Conservation (phyloP, 2,329 filamentous ascomycete species). For the Tolypocladium pustulatum region DNA sequence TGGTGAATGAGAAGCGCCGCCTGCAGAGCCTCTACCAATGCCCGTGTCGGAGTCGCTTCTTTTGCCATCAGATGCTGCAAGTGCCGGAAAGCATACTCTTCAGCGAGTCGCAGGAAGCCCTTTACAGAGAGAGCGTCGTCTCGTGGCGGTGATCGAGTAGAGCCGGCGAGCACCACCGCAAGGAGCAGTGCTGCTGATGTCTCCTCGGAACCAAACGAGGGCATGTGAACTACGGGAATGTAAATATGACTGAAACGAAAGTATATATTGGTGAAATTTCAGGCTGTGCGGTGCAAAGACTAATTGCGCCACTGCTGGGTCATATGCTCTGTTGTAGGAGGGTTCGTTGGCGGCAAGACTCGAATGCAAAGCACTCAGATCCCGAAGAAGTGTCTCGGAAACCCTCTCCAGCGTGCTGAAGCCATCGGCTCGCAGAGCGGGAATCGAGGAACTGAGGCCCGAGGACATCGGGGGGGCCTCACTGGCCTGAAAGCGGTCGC, state of each 20-base stretch:
- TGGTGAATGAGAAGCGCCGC: conserved; percentile 13
- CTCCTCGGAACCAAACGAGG: conserved; percentile 9
- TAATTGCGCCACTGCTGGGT: conserved; percentile 3
- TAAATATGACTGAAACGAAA: conserved; percentile 16
- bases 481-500: background rate
- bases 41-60: background rate
- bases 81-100: background rate
- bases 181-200: conserved; percentile 8
- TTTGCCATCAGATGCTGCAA: background rate
- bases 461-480: background rate
- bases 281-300: conserved; percentile 11
- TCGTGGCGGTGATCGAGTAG: background rate
- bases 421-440: background rate
- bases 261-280: conserved; percentile 10
- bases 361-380: background rate
- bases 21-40: conserved; percentile 10
- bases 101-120: background rate
- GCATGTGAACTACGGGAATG: conserved; percentile 15
- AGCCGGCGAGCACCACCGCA: conserved; percentile 8
- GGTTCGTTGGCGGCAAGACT: background rate
- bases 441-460: background rate
- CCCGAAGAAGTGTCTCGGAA: background rate
- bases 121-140: background rate
- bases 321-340: background rate
- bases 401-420: background rate